phyloP scores from a whole-genome alignment of 805 yeast species.

The Metschnikowia arizonensis region DNA sequence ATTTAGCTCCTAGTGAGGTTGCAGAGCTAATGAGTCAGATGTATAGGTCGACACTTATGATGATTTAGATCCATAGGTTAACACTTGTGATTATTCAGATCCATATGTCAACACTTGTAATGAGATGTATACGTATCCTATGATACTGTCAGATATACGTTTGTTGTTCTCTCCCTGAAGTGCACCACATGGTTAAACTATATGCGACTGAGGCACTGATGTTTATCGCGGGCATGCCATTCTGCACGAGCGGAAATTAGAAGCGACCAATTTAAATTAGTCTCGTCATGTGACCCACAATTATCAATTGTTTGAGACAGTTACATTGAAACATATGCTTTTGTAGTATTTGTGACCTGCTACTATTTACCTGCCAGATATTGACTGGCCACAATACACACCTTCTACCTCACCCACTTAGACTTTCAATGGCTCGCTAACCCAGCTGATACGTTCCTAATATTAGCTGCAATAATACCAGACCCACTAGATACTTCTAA shows the following conservation, averaged over 20 bases:
- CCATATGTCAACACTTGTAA: not conserved
- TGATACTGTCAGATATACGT: not conserved
- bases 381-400: too few relatives aligned
- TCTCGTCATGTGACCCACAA: not conserved
- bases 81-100: too few relatives aligned
- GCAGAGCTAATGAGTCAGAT: too few relatives aligned
- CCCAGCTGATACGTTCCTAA: not conserved
- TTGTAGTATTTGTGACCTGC: not conserved
- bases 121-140: not conserved
- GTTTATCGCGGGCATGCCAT: not conserved
- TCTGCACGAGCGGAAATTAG: constrained; percentile 1
- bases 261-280: not conserved
- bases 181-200: not conserved
- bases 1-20: too few relatives aligned
- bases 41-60: too few relatives aligned
- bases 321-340: not conserved
- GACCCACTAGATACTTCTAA: too few relatives aligned
- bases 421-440: too few relatives aligned
- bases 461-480: not conserved
- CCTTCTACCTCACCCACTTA: too few relatives aligned
- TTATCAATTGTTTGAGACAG: not conserved
- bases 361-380: not conserved
- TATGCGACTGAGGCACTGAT: not conserved
- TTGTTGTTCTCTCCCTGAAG: not conserved
- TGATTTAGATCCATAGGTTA: too few relatives aligned